phyloP scores from a whole-genome alignment of 306 rosid species.

The Fragaria nilgerrensis region DNA sequence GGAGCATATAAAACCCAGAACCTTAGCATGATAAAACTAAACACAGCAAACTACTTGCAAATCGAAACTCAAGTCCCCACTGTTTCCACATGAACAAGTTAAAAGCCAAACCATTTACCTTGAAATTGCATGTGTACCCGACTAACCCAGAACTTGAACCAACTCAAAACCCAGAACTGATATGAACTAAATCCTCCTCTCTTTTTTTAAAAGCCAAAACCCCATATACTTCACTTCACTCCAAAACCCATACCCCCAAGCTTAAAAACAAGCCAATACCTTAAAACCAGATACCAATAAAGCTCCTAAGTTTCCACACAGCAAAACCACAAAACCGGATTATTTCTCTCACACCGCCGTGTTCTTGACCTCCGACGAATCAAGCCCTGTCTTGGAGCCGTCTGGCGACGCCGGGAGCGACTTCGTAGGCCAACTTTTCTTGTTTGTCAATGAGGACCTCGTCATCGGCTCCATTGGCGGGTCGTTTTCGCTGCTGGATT shows the following conservation, averaged over 20 bases:
- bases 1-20: too few species aligned
- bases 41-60: not conserved
- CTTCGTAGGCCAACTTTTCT: too few species aligned
- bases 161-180: not conserved
- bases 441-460: too few species aligned
- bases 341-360: too few species aligned
- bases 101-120: not conserved
- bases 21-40: too few species aligned
- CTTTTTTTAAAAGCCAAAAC: constrained; percentile 18
- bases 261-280: constrained; percentile 23
- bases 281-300: constrained; percentile 48
- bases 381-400: too few species aligned
- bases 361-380: too few species aligned
- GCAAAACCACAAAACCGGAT: constrained; percentile 32
- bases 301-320: constrained; percentile 36
- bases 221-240: constrained; percentile 19
- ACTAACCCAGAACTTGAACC: not conserved
- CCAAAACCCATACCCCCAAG: constrained; percentile 23
- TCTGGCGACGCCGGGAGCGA: too few species aligned
- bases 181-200: constrained; percentile 4
- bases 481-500: too few species aligned
- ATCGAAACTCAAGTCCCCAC: constrained; percentile 14
- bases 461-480: too few species aligned
- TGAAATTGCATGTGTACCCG: not conserved
- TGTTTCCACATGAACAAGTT: not conserved